These are phyloP conservation scores for Mucuna pruriens DNA, from an alignment of 306 rosid species.

Conservation along the genomic window DNA sequence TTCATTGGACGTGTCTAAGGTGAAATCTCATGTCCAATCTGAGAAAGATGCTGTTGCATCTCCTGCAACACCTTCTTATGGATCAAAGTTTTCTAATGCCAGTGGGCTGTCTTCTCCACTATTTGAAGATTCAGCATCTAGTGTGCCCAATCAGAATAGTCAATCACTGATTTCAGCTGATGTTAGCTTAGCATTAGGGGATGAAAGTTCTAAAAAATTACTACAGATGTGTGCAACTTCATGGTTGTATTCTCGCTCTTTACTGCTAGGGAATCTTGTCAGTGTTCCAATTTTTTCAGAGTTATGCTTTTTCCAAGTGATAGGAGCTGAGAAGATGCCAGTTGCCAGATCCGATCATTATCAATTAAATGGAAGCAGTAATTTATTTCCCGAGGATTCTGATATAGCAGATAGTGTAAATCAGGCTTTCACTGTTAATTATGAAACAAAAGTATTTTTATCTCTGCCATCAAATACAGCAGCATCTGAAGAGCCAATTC, in stretches of 20 bases:
- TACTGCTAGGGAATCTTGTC: conserved; percentile 78
- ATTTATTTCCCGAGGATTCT: conserved; percentile 45
- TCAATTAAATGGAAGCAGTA: conserved; percentile 41
- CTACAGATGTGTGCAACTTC: conserved; percentile 57
- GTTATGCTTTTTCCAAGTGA: conserved; percentile 59
- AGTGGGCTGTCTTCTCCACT: conserved; percentile 53
- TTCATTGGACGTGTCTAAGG: conserved; percentile 40
- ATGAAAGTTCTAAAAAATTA: conserved; percentile 60
- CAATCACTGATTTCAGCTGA: conserved; percentile 49
- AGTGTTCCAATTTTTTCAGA: conserved; percentile 65
- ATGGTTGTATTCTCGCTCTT: conserved; percentile 63
- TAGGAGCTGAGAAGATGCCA: conserved; percentile 52
- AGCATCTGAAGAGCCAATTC: conserved; percentile 47
- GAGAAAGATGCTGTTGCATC: conserved; percentile 60
- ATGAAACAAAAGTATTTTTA: conserved; percentile 63
- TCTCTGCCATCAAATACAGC: conserved; percentile 52
- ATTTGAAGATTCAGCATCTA: conserved; percentile 47
- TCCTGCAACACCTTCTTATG: conserved; percentile 76
- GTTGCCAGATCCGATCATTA: conserved; percentile 35
- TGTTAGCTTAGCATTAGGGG: conserved; percentile 58
- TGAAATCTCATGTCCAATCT: conserved; percentile 38
- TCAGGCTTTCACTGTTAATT: conserved; percentile 58
- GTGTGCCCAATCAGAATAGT: conserved; percentile 44
- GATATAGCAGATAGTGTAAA: conserved; percentile 36
- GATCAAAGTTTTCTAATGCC: conserved; percentile 48